These are phyloP conservation scores for Candida coquimbonensis DNA, from an alignment of 805 yeast species.

Conservation along the genomic window DNA sequence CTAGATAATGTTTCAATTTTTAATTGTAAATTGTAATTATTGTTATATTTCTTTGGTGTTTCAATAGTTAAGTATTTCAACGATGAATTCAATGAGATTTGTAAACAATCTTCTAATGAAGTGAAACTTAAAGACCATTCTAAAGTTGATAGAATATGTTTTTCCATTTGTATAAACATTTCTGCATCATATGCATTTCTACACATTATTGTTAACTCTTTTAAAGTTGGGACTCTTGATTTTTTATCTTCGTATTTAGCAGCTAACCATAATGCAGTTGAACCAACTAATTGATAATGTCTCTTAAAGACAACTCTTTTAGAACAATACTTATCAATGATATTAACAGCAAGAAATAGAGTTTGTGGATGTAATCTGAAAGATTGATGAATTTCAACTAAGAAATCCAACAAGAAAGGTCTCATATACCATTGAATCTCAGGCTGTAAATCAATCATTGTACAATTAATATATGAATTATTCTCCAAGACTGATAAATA, in stretches of 20 bases:
- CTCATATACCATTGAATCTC: constrained; percentile 77
- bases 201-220: constrained; percentile 59
- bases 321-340: constrained; percentile 81
- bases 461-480: constrained; percentile 21
- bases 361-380: constrained; percentile 59
- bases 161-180: constrained; percentile 73
- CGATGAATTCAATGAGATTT: constrained; percentile 13
- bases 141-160: constrained; percentile 62
- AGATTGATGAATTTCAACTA: constrained; percentile 59
- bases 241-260: constrained; percentile 69
- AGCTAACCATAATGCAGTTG: constrained; percentile 85
- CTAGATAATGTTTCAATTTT: constrained; percentile 29
- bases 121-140: constrained; percentile 45
- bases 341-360: constrained; percentile 56
- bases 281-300: constrained; percentile 79
- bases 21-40: constrained; percentile 5
- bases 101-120: constrained; percentile 24
- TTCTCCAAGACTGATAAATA: constrained; percentile 34
- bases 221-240: constrained; percentile 55
- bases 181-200: constrained; percentile 55
- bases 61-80: constrained; percentile 6
- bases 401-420: constrained; percentile 68
- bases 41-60: constrained; percentile 17
- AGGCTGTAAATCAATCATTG: constrained; percentile 79
- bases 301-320: constrained; percentile 70